Percentiles rank a stretch among this genome's conserved stretches.
Conservation (phyloP, 1,284 basidiomycete species). For the Farysia itapuensis region DNA sequence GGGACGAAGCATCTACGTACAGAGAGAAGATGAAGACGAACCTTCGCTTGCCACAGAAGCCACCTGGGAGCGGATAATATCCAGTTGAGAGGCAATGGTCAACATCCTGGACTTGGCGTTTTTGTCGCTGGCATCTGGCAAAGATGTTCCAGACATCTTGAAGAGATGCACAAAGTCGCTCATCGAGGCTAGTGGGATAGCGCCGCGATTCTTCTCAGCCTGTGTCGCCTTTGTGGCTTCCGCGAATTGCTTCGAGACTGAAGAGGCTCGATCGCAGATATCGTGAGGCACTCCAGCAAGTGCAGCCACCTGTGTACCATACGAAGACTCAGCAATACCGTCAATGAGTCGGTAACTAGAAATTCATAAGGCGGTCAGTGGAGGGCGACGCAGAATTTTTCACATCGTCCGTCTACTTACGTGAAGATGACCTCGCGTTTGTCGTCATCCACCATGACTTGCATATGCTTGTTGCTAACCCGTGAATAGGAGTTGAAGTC, state of each 20-base stretch:
- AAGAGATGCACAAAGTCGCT: slow-evolving; percentile 56
- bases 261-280: slow-evolving; percentile 54
- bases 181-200: slow-evolving; percentile 45
- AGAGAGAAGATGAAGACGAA: slow-evolving; percentile 8
- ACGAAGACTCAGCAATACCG: slow-evolving; percentile 79
- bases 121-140: slow-evolving; percentile 13
- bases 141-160: slow-evolving; percentile 18
- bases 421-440: slow-evolving; percentile 56
- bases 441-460: slow-evolving; percentile 56
- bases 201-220: slow-evolving; percentile 41
- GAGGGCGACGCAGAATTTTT: not conserved
- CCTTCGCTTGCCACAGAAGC: slow-evolving; percentile 7
- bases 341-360: slow-evolving; percentile 55
- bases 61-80: slow-evolving; percentile 44
- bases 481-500: slow-evolving; percentile 55
- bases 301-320: slow-evolving; percentile 64
- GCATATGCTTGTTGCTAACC: slow-evolving; percentile 58
- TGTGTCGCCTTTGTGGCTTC: slow-evolving; percentile 42
- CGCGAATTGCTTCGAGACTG: slow-evolving; percentile 49
- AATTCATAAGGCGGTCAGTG: too few relatives aligned
- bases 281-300: slow-evolving; percentile 54
- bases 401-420: slow-evolving; percentile 24
- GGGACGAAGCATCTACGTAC: too few relatives aligned
- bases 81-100: slow-evolving; percentile 33
- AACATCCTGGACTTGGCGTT: slow-evolving; percentile 16